Evolutionary conservation across 108 stramenopile species (phyloP).

Genomic region (Discostella stelligeroides): DNA sequence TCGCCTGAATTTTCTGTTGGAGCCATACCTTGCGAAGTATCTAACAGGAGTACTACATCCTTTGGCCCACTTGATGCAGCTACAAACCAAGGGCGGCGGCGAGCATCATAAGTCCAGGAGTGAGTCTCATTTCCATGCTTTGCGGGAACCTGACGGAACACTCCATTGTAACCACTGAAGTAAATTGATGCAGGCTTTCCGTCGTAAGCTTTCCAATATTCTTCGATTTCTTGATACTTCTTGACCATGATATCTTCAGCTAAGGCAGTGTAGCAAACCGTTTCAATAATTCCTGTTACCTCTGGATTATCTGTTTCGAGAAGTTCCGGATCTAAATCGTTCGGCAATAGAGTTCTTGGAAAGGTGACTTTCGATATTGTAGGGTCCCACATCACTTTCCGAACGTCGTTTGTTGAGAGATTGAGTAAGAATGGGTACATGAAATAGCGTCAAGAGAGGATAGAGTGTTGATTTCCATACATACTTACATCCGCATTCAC

Average conservation of each 20-base stretch:
- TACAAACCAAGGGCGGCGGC: conserved; percentile 63
- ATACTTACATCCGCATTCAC: conserved; percentile 1
- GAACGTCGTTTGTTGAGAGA: neutral
- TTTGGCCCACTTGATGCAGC: conserved; percentile 63
- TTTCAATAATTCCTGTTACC: conserved; percentile 10
- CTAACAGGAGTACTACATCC: conserved; percentile 10
- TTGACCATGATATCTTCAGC: conserved; percentile 20
- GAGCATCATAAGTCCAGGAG: conserved; percentile 47
- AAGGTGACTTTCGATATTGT: conserved; percentile 11
- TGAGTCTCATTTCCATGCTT: neutral
- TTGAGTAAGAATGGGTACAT: neutral
- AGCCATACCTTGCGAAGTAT: neutral
- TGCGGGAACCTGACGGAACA: conserved; percentile 51
- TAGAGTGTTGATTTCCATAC: no score
- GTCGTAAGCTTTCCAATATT: conserved; percentile 14
- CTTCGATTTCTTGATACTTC: conserved; percentile 21
- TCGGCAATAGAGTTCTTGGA: conserved; percentile 8
- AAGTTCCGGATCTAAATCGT: neutral
- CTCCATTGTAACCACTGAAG: conserved; percentile 48
- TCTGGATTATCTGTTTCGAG: conserved; percentile 5
- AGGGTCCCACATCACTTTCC: conserved; percentile 9
- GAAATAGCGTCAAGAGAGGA: no score
- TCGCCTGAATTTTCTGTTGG: neutral
- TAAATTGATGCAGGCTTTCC: conserved; percentile 25
- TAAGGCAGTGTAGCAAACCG: conserved; percentile 26